Percentiles rank a stretch among this genome's conserved stretches.
phyloP scores from a whole-genome alignment of 352 stramenopile species.

The Hyaloperonospora brassicae region DNA sequence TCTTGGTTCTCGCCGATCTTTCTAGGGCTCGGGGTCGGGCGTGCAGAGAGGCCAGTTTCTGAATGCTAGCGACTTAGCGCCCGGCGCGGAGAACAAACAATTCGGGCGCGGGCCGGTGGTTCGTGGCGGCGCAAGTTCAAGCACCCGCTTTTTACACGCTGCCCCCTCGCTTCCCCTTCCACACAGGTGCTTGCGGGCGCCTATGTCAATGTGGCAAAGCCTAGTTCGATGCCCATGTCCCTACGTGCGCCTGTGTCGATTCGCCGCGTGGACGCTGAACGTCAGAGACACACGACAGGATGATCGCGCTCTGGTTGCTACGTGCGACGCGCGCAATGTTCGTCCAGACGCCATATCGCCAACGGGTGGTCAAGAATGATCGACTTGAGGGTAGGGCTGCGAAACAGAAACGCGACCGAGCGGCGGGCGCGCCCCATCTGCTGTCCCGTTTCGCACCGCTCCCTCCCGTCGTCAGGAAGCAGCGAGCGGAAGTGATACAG shows the following conservation, averaged over 20 bases:
- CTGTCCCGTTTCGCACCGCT: no score
- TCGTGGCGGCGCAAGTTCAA: constrained; percentile 13
- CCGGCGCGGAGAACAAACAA: background rate
- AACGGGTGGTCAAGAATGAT: constrained; percentile 8
- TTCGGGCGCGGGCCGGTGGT: background rate
- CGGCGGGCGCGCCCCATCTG: no score
- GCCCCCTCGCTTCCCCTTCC: no score
- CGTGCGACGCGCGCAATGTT: background rate
- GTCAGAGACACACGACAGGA: no score
- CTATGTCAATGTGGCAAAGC: no score
- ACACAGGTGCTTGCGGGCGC: no score
- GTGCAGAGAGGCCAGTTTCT: constrained; percentile 25
- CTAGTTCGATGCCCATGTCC: no score
- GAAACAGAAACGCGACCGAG: constrained; percentile 3
- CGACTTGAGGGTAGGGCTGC: constrained; percentile 9
- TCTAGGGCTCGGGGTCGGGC: constrained; percentile 20
- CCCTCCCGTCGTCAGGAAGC: no score
- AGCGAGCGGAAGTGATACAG: no score
- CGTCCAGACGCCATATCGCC: constrained; percentile 1
- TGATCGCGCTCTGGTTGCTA: background rate
- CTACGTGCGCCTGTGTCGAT: no score
- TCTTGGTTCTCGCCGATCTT: constrained; percentile 14
- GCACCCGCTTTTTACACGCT: background rate
- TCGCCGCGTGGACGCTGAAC: no score
- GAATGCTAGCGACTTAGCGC: constrained; percentile 1